phyloP scores from a whole-genome alignment of 164 flowering plant genomes.

The Paratinospora sagittata region DNA sequence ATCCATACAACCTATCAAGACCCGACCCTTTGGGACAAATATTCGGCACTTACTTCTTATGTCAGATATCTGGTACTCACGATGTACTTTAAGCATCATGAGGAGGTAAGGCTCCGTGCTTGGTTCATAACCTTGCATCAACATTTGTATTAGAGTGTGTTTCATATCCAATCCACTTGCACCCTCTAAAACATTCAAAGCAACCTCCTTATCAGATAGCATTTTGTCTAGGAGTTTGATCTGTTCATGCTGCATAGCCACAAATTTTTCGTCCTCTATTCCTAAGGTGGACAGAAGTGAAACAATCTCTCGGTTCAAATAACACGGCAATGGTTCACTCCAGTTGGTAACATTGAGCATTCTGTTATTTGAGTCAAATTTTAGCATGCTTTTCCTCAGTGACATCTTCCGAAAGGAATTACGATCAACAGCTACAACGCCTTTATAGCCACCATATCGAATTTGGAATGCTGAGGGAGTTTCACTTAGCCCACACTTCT shows the following conservation, averaged over 20 bases:
- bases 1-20: conserved; percentile 85
- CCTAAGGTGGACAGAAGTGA: conserved; percentile 84
- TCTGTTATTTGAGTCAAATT: conserved; percentile 70
- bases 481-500: conserved; percentile 49
- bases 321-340: conserved; percentile 74
- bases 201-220: conserved; percentile 51
- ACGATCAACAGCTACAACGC: conserved; percentile 83
- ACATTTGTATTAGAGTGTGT: conserved; percentile 48
- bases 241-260: conserved; percentile 51
- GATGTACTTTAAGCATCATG: conserved; percentile 70
- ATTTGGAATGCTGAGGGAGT: conserved; percentile 93
- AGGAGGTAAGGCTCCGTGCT: conserved; percentile 71
- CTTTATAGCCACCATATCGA: conserved; percentile 96
- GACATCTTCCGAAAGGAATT: conserved; percentile 74
- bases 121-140: conserved; percentile 72
- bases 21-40: conserved; percentile 74
- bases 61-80: conserved; percentile 57
- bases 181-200: conserved; percentile 51
- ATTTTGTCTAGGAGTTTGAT: conserved; percentile 47
- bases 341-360: conserved; percentile 85
- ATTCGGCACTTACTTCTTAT: conserved; percentile 63
- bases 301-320: conserved; percentile 78
- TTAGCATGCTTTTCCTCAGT: conserved; percentile 75
- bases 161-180: conserved; percentile 34
- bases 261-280: conserved; percentile 51